Evolutionary conservation across 345 rosid species (phyloP).

Genomic region (Diplotaxis tenuifolia): DNA sequence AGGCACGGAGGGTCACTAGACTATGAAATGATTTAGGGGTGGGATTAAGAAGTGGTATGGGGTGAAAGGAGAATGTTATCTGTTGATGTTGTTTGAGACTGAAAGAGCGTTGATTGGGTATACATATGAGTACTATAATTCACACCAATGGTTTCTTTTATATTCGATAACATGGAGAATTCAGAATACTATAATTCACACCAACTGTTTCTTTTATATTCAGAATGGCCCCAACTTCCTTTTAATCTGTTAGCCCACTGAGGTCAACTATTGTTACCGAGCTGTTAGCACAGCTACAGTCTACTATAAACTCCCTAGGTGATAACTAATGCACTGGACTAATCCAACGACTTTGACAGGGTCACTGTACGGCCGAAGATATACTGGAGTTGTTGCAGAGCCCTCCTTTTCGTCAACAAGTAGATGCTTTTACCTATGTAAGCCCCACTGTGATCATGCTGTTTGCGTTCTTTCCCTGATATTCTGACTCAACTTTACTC

Average conservation of each 20-base stretch:
- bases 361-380: slow-evolving; percentile 68
- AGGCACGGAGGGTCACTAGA: neutral
- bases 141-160: neutral
- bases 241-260: neutral
- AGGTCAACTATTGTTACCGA: neutral
- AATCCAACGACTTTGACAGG: slow-evolving; percentile 49
- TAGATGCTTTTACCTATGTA: slow-evolving; percentile 92
- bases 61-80: neutral
- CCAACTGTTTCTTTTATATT: neutral
- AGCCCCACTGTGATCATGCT: slow-evolving; percentile 35
- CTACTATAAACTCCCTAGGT: neutral
- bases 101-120: neutral
- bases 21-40: slow-evolving; percentile 8
- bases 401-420: slow-evolving; percentile 95
- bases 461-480: slow-evolving; percentile 6
- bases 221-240: neutral
- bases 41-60: neutral
- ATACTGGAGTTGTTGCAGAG: slow-evolving; percentile 84
- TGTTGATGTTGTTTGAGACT: neutral
- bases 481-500: slow-evolving; percentile 10
- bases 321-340: slow-evolving; percentile 3
- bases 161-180: too few species aligned
- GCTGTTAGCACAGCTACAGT: neutral
- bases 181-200: neutral
- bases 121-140: neutral